Evolutionary conservation across 2,329 filamentous ascomycete species (phyloP), one percentile per base, ranked within the genome.

Genomic region (Tricladium varicosporioides): DNA sequence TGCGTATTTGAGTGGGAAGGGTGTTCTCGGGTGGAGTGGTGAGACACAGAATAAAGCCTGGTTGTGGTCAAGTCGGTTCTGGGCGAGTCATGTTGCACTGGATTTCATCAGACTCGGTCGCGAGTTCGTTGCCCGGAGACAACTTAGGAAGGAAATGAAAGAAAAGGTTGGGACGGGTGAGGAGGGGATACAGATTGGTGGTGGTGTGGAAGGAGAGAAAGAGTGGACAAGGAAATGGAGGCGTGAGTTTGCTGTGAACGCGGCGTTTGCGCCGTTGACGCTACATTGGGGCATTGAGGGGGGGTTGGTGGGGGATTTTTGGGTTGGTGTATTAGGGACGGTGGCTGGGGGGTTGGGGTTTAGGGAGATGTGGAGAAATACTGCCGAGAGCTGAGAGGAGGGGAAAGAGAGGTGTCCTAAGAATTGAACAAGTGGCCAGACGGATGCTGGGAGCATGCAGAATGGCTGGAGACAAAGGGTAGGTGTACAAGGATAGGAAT

Each of bases 241-340:
- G 78, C 84, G 80, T 69, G 82, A 86, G 68, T 74, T 93, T 53
- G 77, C 85, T 16, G 81, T 86, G 44, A 92, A 91, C 73, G 69
- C 84, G 60, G 85, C 88, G 32, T 96, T 90, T 85, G 84, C 89
- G 55, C 91, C 92, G 32, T 77, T 96, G 70, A 93, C 90, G 60
- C 69, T 93, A 22, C 91, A 97, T 75, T 96, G 89, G 87, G 88
- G 90, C 67, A 72, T 87, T 43, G 84, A 89, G 59, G 76, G 82
- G 56, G 90, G 89, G 0, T 70, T 85, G 9, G 72, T 89, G 54
- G 79, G 80, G 36, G 82, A 86, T 58, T 76, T 78, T 59, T 74
- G 79, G 68, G 75, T 87, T 22, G 86, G 84, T 0, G 66, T 83
- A 19, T 74, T 84, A 52, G 87, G 87, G 5, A 78, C 73, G 55